Conservation (phyloP, 2,329 filamentous ascomycete species). For the Epicoccum nigrum region DNA sequence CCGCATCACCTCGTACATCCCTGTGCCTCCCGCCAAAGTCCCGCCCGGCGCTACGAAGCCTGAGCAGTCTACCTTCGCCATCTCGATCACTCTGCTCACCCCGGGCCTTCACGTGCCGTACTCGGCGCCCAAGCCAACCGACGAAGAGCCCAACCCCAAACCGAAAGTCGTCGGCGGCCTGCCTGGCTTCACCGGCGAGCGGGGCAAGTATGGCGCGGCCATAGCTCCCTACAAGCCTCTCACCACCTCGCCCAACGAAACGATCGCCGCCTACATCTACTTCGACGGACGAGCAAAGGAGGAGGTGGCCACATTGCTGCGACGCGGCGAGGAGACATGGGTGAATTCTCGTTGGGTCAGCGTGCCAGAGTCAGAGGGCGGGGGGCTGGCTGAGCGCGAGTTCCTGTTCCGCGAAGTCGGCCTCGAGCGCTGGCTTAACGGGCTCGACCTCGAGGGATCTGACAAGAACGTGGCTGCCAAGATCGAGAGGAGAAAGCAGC, state of each 20-base stretch:
- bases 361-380: constrained; percentile 86
- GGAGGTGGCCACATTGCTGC: constrained; percentile 90
- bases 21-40: constrained; percentile 86
- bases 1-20: constrained; percentile 96
- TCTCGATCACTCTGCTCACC: constrained; percentile 94
- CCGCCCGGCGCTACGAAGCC: constrained; percentile 71
- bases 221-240: constrained; percentile 88
- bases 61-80: constrained; percentile 94
- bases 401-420: constrained; percentile 98
- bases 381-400: constrained; percentile 92
- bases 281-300: constrained; percentile 96
- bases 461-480: constrained; percentile 77
- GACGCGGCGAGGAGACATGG: constrained; percentile 97
- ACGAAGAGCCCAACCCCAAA: constrained; percentile 78
- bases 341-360: constrained; percentile 98
- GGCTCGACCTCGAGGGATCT: constrained; percentile 90
- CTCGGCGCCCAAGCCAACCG: constrained; percentile 81
- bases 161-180: constrained; percentile 80
- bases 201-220: constrained; percentile 61
- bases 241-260: constrained; percentile 93
- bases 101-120: constrained; percentile 89
- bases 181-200: constrained; percentile 59
- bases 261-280: constrained; percentile 98
- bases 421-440: constrained; percentile 94
- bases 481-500: constrained; percentile 66